Evolutionary conservation across 2,329 filamentous ascomycete genomes (phyloP).

Genomic region (Cladorrhinum sp.): DNA sequence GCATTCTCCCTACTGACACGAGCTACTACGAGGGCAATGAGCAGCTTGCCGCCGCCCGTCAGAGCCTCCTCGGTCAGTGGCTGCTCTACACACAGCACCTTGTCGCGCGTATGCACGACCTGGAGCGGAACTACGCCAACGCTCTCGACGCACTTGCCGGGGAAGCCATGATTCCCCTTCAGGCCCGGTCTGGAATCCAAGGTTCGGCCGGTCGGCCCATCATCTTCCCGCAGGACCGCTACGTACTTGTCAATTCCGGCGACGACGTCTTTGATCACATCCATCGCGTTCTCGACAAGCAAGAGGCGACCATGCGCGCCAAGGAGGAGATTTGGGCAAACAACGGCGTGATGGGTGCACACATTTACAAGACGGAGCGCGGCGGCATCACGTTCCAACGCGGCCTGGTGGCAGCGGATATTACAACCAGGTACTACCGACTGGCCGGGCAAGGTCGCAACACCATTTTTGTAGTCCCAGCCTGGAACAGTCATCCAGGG

Average conservation of each 20-base stretch:
- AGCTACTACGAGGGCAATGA: slow-evolving; percentile 31
- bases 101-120: slow-evolving; percentile 53
- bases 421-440: slow-evolving; percentile 53
- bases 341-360: slow-evolving; percentile 41
- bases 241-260: slow-evolving; percentile 53
- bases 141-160: slow-evolving; percentile 48
- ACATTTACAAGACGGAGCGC: slow-evolving; percentile 21
- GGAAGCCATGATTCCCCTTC: slow-evolving; percentile 49
- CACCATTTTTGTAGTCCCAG: slow-evolving; percentile 54
- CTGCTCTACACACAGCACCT: slow-evolving; percentile 54
- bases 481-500: slow-evolving; percentile 45
- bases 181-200: slow-evolving; percentile 55
- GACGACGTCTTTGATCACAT: slow-evolving; percentile 49
- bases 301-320: slow-evolving; percentile 39
- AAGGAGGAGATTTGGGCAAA: slow-evolving; percentile 35
- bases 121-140: slow-evolving; percentile 53
- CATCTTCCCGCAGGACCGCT: slow-evolving; percentile 53
- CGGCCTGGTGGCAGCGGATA: slow-evolving; percentile 48
- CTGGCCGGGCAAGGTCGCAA: slow-evolving; percentile 43
- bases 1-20: slow-evolving; percentile 47
- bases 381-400: slow-evolving; percentile 35
- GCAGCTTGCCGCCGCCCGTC: slow-evolving; percentile 44
- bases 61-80: slow-evolving; percentile 56
- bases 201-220: slow-evolving; percentile 50
- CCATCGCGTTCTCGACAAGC: slow-evolving; percentile 45